These are phyloP conservation scores for Phialophora tarda DNA, from an alignment of 2,329 filamentous ascomycete species.

Conservation along the genomic window DNA sequence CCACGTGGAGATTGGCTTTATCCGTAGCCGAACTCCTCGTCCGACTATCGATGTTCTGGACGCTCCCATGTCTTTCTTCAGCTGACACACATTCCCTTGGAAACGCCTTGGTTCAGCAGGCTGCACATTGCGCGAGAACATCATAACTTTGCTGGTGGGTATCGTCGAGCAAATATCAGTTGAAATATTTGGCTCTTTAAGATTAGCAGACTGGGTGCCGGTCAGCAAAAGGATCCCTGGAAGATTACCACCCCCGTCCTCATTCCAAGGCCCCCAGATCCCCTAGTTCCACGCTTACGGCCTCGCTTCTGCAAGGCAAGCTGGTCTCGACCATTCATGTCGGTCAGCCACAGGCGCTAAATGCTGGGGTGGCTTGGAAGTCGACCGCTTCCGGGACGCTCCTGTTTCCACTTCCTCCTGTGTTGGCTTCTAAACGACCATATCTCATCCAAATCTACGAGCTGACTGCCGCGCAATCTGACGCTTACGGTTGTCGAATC, in stretches of 20 bases:
- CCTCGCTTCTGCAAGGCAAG: constrained; percentile 9
- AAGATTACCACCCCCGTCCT: not conserved
- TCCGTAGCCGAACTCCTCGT: constrained; percentile 1
- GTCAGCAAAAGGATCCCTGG: not conserved
- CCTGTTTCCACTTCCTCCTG: constrained; percentile 7
- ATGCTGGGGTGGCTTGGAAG: constrained; percentile 7
- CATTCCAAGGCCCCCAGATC: not conserved
- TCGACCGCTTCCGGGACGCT: not conserved
- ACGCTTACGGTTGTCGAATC: constrained; percentile 3
- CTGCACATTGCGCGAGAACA: not conserved
- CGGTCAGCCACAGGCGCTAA: constrained; percentile 7
- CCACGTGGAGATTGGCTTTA: constrained; percentile 17
- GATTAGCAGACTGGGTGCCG: not conserved
- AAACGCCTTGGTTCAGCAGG: not conserved
- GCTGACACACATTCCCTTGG: constrained; percentile 2
- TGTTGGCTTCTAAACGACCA: not conserved
- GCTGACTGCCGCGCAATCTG: constrained; percentile 11
- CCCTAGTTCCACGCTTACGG: not conserved
- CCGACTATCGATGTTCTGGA: constrained; percentile 11
- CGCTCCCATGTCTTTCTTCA: constrained; percentile 9
- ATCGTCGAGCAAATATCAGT: not conserved
- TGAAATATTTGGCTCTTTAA: not conserved
- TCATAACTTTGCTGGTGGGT: not conserved
- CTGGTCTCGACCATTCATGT: not conserved
- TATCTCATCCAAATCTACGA: not conserved